A percentile compares a stretch with the other conserved stretches of the same genome.
These are phyloP conservation scores for Paecilomyces fulvus DNA, from an alignment of 2,329 filamentous ascomycete species.

Conservation along the genomic window DNA sequence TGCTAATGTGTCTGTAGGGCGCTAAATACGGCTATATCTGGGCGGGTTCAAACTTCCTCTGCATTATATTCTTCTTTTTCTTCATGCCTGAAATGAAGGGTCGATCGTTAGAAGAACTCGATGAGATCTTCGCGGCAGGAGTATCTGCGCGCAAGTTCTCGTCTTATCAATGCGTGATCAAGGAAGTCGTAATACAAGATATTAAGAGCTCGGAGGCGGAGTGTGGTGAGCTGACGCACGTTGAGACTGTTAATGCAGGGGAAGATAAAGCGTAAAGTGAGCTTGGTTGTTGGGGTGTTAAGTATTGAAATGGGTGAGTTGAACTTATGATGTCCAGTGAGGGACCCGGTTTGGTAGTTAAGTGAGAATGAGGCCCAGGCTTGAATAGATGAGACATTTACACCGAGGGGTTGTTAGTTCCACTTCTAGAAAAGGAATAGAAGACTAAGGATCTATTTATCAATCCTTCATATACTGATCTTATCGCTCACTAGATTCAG, in stretches of 20 bases:
- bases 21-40: constrained; percentile 20
- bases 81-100: constrained; percentile 24
- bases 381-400: too few species aligned
- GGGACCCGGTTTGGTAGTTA: background rate
- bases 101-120: constrained; percentile 23
- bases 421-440: background rate
- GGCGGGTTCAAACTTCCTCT: constrained; percentile 9
- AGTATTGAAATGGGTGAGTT: background rate
- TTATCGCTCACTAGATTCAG: too few species aligned
- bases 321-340: background rate
- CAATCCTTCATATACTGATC: too few species aligned
- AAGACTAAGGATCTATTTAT: too few species aligned
- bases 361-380: background rate
- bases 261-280: background rate
- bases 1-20: constrained; percentile 5
- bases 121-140: constrained; percentile 18
- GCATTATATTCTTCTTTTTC: constrained; percentile 15
- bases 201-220: background rate
- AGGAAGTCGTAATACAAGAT: constrained; percentile 5
- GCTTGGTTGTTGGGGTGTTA: background rate
- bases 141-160: constrained; percentile 12
- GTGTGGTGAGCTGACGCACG: background rate
- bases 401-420: background rate
- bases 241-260: background rate
- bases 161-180: constrained; percentile 10